These are phyloP conservation scores for Pleurotus pulmonarius DNA, from an alignment of 768 basidiomycete species.

Conservation along the genomic window DNA sequence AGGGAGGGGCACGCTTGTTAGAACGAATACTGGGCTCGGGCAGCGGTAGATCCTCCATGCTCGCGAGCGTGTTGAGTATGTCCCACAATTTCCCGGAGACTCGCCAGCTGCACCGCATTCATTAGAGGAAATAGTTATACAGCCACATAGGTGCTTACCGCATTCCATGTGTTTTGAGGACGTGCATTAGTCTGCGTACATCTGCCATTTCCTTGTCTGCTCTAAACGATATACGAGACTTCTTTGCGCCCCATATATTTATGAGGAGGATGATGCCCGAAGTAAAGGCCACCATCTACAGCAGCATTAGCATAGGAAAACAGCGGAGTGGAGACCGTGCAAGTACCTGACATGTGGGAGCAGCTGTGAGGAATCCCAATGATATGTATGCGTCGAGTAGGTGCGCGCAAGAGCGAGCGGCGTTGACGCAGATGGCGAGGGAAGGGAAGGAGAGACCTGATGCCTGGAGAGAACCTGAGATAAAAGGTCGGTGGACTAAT, in stretches of 20 bases:
- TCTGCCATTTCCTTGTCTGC: slow-evolving; percentile 35
- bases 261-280: slow-evolving; percentile 42
- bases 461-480: slow-evolving; percentile 44
- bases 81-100: slow-evolving; percentile 14
- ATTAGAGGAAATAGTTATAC: no score
- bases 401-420: slow-evolving; percentile 60
- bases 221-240: slow-evolving; percentile 25
- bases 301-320: slow-evolving; percentile 8
- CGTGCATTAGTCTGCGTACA: slow-evolving; percentile 38
- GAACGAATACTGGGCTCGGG: neutral
- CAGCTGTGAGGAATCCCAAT: slow-evolving; percentile 3
- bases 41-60: neutral
- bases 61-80: neutral
- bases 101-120: slow-evolving; percentile 10
- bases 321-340: no score
- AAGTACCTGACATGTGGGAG: slow-evolving; percentile 13
- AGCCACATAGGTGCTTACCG: slow-evolving; percentile 8
- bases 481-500: slow-evolving; percentile 65
- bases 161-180: slow-evolving; percentile 18
- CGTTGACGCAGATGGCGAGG: slow-evolving; percentile 69
- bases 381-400: slow-evolving; percentile 39
- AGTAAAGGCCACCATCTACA: slow-evolving; percentile 16
- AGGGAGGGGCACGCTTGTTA: neutral
- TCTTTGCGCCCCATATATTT: slow-evolving; percentile 42
- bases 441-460: slow-evolving; percentile 36